Evolutionary conservation across 2,329 filamentous ascomycete genomes (phyloP).

Genomic region (Tolypocladium album): DNA sequence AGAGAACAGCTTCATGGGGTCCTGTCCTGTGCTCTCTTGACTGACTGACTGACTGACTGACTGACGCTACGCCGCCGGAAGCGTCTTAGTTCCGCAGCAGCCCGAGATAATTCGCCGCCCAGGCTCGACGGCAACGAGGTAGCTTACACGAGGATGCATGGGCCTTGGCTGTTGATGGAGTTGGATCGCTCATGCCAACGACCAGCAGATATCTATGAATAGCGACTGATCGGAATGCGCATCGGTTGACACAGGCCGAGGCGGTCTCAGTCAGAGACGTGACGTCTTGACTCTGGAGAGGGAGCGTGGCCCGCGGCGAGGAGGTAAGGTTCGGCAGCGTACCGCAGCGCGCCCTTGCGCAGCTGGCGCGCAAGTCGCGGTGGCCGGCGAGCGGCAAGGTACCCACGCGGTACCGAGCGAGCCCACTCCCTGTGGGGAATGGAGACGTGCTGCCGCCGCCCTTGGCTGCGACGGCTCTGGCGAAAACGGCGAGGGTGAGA

Average conservation of each 20-base stretch:
- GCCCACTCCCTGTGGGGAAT: not conserved
- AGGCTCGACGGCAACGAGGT: not conserved
- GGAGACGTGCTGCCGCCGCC: not conserved
- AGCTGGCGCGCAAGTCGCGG: not conserved
- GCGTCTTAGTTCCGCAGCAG: not conserved
- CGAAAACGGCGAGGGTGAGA: not conserved
- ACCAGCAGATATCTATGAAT: not conserved
- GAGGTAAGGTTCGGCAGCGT: not conserved
- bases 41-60: not conserved
- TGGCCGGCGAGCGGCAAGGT: not conserved
- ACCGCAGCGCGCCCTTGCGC: not conserved
- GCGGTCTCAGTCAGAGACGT: not conserved
- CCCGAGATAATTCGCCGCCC: not conserved
- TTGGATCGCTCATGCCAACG: not conserved
- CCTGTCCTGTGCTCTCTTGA: not conserved
- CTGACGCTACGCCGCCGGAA: not conserved
- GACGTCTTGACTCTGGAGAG: not conserved
- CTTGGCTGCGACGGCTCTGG: not conserved
- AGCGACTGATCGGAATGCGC: not conserved
- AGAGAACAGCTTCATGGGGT: not conserved
- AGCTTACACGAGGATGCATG: not conserved
- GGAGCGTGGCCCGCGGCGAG: not conserved
- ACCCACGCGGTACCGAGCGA: not conserved
- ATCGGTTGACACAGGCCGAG: not conserved
- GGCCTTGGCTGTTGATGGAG: not conserved